These are phyloP conservation scores for Areca catechu DNA, from an alignment of 176 grass and related monocot genomes.

Conservation along the genomic window DNA sequence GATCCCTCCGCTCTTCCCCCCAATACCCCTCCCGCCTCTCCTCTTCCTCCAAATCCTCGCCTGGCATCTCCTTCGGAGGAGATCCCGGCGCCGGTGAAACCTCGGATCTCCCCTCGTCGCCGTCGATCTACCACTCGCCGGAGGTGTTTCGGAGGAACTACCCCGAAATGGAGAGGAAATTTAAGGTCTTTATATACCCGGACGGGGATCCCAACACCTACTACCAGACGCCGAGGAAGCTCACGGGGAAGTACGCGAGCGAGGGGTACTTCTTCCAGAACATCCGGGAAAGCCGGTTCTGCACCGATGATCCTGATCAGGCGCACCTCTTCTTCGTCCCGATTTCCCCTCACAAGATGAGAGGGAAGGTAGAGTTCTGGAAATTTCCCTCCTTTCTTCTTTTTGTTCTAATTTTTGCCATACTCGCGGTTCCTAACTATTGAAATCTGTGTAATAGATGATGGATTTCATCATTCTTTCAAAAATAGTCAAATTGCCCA, in stretches of 20 bases:
- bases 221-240: constrained; percentile 72
- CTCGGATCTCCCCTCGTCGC: too few species aligned
- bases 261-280: constrained; percentile 99
- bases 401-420: too few species aligned
- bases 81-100: too few species aligned
- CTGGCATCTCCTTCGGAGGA: too few species aligned
- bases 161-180: constrained; percentile 22
- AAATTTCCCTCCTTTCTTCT: too few species aligned
- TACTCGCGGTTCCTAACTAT: too few species aligned
- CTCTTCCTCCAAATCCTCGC: neutral
- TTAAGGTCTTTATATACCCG: constrained; percentile 28
- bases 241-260: constrained; percentile 90
- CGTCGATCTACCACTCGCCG: constrained; percentile 27
- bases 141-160: constrained; percentile 10
- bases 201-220: neutral
- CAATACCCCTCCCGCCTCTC: constrained; percentile 15
- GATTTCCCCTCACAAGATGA: constrained; percentile 92
- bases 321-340: constrained; percentile 87
- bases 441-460: too few species aligned
- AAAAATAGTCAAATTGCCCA: too few species aligned
- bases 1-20: constrained; percentile 17
- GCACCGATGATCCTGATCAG: constrained; percentile 47
- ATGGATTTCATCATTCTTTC: too few species aligned
- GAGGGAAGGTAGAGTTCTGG: constrained; percentile 45
- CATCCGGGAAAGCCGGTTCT: constrained; percentile 70